These are phyloP conservation scores for Chamaenerion angustifolium DNA, from an alignment of 345 rosid genomes.

Conservation along the genomic window DNA sequence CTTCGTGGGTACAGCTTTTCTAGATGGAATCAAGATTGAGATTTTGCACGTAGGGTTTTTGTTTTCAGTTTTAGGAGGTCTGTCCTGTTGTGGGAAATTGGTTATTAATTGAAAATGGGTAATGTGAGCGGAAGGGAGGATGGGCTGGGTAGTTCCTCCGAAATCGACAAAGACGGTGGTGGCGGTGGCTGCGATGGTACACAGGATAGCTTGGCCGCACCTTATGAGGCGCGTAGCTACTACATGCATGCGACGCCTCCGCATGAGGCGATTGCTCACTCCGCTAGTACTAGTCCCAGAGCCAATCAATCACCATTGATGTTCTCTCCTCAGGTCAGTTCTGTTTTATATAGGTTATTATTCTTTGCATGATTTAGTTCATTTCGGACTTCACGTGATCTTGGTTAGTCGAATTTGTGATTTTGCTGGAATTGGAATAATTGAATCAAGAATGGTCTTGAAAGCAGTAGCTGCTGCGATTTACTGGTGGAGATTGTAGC, in stretches of 20 bases:
- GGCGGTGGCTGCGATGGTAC: slow-evolving; percentile 11
- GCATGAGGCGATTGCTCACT: slow-evolving; percentile 68
- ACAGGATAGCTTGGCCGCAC: slow-evolving; percentile 28
- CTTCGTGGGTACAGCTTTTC: slow-evolving; percentile 5
- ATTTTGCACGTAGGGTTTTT: slow-evolving; percentile 11
- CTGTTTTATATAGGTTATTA: slow-evolving; percentile 1
- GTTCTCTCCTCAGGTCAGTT: slow-evolving; percentile 89
- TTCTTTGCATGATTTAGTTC: background rate
- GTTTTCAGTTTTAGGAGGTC: background rate
- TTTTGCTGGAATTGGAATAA: no score
- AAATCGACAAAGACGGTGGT: slow-evolving; percentile 35
- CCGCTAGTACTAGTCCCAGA: slow-evolving; percentile 85
- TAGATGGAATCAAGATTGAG: slow-evolving; percentile 10
- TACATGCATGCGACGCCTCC: slow-evolving; percentile 9
- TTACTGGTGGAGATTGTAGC: no score
- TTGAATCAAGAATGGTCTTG: no score
- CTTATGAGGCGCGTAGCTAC: slow-evolving; percentile 19
- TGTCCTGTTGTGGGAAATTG: background rate
- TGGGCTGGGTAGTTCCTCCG: slow-evolving; percentile 43
- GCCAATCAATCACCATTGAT: slow-evolving; percentile 72
- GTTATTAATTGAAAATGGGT: slow-evolving; percentile 36
- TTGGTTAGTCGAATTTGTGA: background rate
- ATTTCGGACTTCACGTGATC: background rate
- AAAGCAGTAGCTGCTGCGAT: no score
- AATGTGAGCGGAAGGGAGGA: slow-evolving; percentile 90